Evolutionary conservation across 352 stramenopile genomes (phyloP), one percentile per base, ranked within the genome.

Genomic region (Pythium folliculosum): DNA sequence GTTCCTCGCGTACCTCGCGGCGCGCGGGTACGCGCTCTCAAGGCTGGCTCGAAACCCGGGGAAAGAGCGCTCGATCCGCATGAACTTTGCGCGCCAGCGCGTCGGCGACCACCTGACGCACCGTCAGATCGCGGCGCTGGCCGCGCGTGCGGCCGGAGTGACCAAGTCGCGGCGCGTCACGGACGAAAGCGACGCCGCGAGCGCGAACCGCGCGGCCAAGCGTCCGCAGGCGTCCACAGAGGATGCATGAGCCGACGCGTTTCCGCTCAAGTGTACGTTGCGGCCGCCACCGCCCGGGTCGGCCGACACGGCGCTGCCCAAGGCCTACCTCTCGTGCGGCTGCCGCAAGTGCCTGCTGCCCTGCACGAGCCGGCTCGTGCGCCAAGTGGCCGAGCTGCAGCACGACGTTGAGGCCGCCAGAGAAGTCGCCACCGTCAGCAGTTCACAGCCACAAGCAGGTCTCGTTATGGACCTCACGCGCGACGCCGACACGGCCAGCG

Each of bases 261-360:
- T 64, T 32, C 57, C 57, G 1, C 21, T 45, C 3, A 13, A 32
- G 2, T 64, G 45, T 19, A 44, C 57, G 17, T 17, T 64, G 2
- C 45, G 8, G 4, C 44, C 44, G n/a, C 57, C 57, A 3, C 57
- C 57, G 0, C 5, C 19, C 8, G 45, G 40, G 13, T 47, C 57
- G 1, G 27, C 43, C 32, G 49, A 58, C 14, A 43, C 32, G 2
- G 37, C 30, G 19, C 19, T 66, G 16, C 60, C 49, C 22, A 66
- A 57, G 25, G 56, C 58, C 22, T 77, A 74, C 44, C 43, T 69
- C 22, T 44, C 44, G 3, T 77, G 71, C 50, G 52, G 50, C 21
- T 77, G 67, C 23, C 61, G 52, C 23, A 59, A 63, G 40, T 75
- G 71, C 48, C 67, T 77, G 17, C 35, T 69, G n/a, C 59, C 61